Evolutionary conservation across 2,329 filamentous ascomycete genomes (phyloP), one percentile per base, ranked within the genome.

Genomic region (Ophiostoma ulmi): DNA sequence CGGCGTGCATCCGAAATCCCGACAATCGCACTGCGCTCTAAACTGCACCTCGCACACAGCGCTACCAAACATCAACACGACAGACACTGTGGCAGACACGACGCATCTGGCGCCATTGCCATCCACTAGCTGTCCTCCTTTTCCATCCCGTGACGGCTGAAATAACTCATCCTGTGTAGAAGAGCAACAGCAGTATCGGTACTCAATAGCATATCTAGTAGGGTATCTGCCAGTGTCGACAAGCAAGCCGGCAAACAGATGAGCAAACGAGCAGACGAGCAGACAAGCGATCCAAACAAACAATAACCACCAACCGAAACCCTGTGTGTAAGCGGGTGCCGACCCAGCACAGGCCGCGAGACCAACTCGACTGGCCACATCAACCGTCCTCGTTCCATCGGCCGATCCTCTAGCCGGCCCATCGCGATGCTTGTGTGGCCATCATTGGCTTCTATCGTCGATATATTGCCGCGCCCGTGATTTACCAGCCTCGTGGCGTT

Each of bases 1-100:
- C 58, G 41, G 44, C 22, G 39, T 70, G 69, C 63, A 67, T 61
- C 63, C 61, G n/a, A 48, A 63, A 48, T 64, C 63, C 63, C 52
- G 69, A 48, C 69, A n/a, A 70, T 70, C 66, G 61, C 69, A 70
- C 63, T 48, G 55, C 63, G 48, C 69, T 61, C 69, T 64, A 39
- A 35, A 17, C 35, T 38, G 61, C 61, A 64, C 58, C 58, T 64
- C 61, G 17, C 61, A 64, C 61, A 64, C 7, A 64, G 61, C 61
- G 61, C 35, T n/a, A n/a, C 61, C 58, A 38, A 6, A 22, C 22
- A 35, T n/a, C 38, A 48, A 5, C 17, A 48, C 26, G 26, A 6
- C 55, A 31, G 61, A 10, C 20, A 14, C 22, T 20, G 14, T 7
- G 36, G 11, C 17, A 39, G 2, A 41, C 63, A 65, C 63, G 36